Base-by-base conservation (phyloP, 257 asterid genomes). In the Solanum pennellii region DNA sequence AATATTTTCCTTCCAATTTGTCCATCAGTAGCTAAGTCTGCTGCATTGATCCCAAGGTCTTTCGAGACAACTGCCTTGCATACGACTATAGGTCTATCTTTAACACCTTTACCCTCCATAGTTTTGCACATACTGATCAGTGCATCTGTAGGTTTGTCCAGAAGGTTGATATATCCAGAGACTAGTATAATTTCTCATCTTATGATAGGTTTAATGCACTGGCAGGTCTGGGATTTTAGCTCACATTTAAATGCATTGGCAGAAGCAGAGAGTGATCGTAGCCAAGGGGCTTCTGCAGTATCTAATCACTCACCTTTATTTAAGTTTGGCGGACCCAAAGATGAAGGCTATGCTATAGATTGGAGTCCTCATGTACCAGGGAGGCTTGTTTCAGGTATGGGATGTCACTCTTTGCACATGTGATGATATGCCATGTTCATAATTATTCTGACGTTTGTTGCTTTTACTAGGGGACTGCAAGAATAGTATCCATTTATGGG, bases 281-380 rank as follows among this genome's bases (percentile, higher is more conserved):
- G 83, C 82, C 88, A 85, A 47, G 95, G 91, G 85, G 97, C 89
- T 87, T 71, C 94, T 10, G 69, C 91, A 33, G 90, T 88, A 13
- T 88, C 60, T 23, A 96, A 92, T 86, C 98, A 97, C 88, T 87
- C 95, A 71, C 98, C 99, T 79, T 85, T 97, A 68, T 88, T 91
- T 79, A 94, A 93, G 88, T 97, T 93, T 93, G 89, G 29, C 6
- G 97, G 97, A 31, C 99, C 96, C 92, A 92, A 94, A 89, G 99
- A 96, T 93, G 99, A 97, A 94, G 99, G 99, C 47, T 97, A 88
- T 91, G 98, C 98, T 86, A 86, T 97, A 41, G 99, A 97, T 89
- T 97, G 99, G 99, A 95, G 94, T 86, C 99, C 98, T 37, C 94
- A 93, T 87, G 98, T 90, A 82, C 93, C 98, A 79, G 99, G 99